phyloP scores from a whole-genome alignment of 164 flowering plant species.

The Cinnamomum chago region DNA sequence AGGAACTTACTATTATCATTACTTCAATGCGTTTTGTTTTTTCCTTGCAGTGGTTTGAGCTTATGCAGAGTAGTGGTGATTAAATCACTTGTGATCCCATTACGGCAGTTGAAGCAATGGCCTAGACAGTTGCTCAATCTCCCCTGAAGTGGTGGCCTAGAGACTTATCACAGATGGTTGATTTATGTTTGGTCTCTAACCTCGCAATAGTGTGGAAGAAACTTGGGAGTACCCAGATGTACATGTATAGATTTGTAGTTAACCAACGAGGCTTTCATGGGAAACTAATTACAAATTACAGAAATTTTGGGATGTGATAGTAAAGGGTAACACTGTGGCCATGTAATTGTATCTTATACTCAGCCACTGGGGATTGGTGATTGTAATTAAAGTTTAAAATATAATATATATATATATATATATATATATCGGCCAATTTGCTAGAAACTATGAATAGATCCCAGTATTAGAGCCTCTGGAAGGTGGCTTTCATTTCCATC shows the following conservation, averaged over 20 bases:
- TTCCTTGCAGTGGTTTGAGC: conserved; percentile 62
- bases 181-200: too few relatives aligned
- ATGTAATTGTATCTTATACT: neutral
- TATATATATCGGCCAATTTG: too few relatives aligned
- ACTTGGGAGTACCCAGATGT: neutral
- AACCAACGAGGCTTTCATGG: neutral
- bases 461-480: too few relatives aligned
- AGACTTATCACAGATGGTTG: too few relatives aligned
- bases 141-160: too few relatives aligned
- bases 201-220: neutral
- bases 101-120: neutral
- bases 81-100: conserved; percentile 9
- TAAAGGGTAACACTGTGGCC: neutral
- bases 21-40: neutral
- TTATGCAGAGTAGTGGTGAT: conserved; percentile 41
- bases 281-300: neutral
- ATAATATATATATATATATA: too few relatives aligned
- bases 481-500: too few relatives aligned
- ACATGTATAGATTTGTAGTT: neutral
- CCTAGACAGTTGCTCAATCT: neutral
- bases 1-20: neutral
- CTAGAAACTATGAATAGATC: too few relatives aligned
- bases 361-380: neutral
- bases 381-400: neutral
- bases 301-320: neutral